Evolutionary conservation across 306 rosid genomes (phyloP).

Genomic region (Oxytropis ochrocephala): DNA sequence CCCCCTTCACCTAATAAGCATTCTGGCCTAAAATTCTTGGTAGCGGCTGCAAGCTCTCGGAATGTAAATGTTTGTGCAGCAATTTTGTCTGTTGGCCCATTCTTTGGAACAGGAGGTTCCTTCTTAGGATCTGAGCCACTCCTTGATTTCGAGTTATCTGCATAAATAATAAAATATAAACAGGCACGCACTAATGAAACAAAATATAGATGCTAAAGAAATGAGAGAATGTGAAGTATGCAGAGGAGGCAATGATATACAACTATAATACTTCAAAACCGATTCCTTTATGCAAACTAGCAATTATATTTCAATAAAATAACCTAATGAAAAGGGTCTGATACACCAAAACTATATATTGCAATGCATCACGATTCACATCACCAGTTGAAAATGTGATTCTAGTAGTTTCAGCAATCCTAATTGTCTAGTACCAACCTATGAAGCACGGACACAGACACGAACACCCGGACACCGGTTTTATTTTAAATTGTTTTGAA

Average conservation of each 20-base stretch:
- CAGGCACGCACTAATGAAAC: not conserved
- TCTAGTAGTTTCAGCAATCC: not conserved
- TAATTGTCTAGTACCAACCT: not conserved
- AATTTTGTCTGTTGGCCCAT: constrained; percentile 50
- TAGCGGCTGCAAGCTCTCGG: constrained; percentile 67
- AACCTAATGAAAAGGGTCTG: not conserved
- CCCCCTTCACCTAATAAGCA: constrained; percentile 77
- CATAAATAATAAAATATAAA: not conserved
- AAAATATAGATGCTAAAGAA: not conserved
- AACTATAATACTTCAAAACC: not conserved
- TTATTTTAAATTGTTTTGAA: too few relatives aligned
- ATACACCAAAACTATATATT: not conserved
- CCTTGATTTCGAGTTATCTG: constrained; percentile 47
- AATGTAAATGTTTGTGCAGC: constrained; percentile 74
- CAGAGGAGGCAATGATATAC: not conserved
- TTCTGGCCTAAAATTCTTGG: constrained; percentile 62
- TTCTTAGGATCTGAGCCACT: constrained; percentile 56
- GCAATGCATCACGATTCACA: not conserved
- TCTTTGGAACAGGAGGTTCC: constrained; percentile 45
- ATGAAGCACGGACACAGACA: too few relatives aligned
- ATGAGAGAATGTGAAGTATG: not conserved
- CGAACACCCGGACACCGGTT: too few relatives aligned
- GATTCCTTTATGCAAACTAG: not conserved
- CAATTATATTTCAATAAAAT: not conserved
- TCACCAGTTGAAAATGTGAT: not conserved